Evolutionary conservation across 2,329 filamentous ascomycete species (phyloP).

Genomic region (Colletotrichum spaethianum): DNA sequence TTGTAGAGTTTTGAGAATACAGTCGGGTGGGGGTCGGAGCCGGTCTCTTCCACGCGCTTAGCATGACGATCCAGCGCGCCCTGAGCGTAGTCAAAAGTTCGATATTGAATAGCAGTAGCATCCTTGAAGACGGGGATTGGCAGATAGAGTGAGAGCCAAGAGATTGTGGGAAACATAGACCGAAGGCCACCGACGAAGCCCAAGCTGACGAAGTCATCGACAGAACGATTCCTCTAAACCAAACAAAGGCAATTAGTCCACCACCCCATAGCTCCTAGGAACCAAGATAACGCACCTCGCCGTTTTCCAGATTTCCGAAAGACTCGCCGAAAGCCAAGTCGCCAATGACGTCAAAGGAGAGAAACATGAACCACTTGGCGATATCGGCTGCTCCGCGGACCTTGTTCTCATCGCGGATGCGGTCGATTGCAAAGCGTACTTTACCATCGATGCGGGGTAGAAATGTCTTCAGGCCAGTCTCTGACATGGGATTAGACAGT

Average conservation of each 20-base stretch:
- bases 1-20: constrained; percentile 36
- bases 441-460: constrained; percentile 54
- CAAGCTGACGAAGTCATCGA: constrained; percentile 33
- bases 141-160: constrained; percentile 17
- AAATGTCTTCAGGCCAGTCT: constrained; percentile 53
- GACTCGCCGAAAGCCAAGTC: constrained; percentile 49
- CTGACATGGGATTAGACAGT: constrained; percentile 58
- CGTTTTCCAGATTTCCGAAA: constrained; percentile 46
- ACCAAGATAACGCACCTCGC: constrained; percentile 48
- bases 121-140: constrained; percentile 35
- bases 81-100: constrained; percentile 33
- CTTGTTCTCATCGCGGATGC: constrained; percentile 59
- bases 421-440: constrained; percentile 58
- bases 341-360: constrained; percentile 56
- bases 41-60: constrained; percentile 21
- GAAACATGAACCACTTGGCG: constrained; percentile 68
- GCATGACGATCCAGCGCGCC: constrained; percentile 30
- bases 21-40: constrained; percentile 18
- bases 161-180: constrained; percentile 26
- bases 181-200: constrained; percentile 33
- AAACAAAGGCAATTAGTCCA: not conserved
- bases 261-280: accelerated
- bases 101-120: constrained; percentile 20
- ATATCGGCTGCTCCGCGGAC: constrained; percentile 58
- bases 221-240: constrained; percentile 26